A percentile compares a stretch with the other conserved stretches of the same genome.
phyloP scores from a whole-genome alignment of 441 rosid species.

The Flueggea neowawraea region DNA sequence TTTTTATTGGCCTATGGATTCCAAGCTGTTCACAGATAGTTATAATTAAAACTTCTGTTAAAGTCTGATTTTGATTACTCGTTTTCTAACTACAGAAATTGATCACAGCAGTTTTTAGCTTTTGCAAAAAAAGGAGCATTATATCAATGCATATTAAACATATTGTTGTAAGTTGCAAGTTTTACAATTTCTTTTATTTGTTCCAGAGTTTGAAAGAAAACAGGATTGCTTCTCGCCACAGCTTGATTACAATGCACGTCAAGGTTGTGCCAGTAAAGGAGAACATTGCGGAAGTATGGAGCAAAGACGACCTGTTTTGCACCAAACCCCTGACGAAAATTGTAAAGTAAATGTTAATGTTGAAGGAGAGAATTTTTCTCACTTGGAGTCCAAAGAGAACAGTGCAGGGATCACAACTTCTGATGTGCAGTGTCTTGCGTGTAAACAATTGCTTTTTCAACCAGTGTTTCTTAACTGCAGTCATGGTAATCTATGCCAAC shows the following conservation, averaged over 20 bases:
- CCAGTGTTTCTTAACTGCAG: slow-evolving; percentile 82
- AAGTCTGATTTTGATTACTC: no score
- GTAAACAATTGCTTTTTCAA: slow-evolving; percentile 58
- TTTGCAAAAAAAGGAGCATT: no score
- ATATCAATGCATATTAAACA: no score
- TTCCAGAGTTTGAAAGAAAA: slow-evolving; percentile 57
- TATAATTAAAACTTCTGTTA: no score
- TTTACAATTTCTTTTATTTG: slow-evolving; percentile 9
- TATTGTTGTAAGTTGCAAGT: not conserved
- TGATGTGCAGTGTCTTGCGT: slow-evolving; percentile 59
- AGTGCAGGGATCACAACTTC: slow-evolving; percentile 30
- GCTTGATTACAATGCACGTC: slow-evolving; percentile 24
- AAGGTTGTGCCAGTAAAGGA: slow-evolving; percentile 16
- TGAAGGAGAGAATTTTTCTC: slow-evolving; percentile 17
- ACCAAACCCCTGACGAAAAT: slow-evolving; percentile 4
- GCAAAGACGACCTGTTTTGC: slow-evolving; percentile 7
- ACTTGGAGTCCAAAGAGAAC: slow-evolving; percentile 11
- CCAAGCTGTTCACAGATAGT: no score
- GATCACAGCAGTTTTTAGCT: no score
- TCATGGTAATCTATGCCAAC: slow-evolving; percentile 49
- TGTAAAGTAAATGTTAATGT: not conserved
- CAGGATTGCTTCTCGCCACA: slow-evolving; percentile 48
- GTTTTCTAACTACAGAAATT: no score
- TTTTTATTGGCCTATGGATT: no score
- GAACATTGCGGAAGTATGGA: slow-evolving; percentile 17